A percentile compares a stretch with the other conserved stretches of the same genome.
Evolutionary conservation across 2,329 filamentous ascomycete genomes (phyloP).

Genomic region (Phialemoniopsis sp.): DNA sequence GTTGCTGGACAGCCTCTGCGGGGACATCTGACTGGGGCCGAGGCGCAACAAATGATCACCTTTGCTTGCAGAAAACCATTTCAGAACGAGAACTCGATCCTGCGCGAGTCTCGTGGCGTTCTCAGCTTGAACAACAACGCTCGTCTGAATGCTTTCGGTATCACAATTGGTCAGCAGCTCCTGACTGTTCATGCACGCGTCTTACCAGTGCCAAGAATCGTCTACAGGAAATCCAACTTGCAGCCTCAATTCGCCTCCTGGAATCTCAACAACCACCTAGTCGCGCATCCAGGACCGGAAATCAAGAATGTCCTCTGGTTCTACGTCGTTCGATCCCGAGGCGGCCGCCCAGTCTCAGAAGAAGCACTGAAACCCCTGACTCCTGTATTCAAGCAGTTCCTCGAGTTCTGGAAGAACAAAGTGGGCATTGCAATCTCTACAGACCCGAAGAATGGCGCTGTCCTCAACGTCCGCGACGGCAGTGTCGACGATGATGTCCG

Average conservation of each 20-base stretch:
- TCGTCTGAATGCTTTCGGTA: slow-evolving; percentile 54
- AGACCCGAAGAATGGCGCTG: too few species aligned
- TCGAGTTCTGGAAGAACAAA: slow-evolving; percentile 24
- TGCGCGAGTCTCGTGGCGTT: slow-evolving; percentile 47
- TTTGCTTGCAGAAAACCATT: slow-evolving; percentile 67
- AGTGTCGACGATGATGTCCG: too few species aligned
- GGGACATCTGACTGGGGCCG: slow-evolving; percentile 47
- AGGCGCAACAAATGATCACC: slow-evolving; percentile 68
- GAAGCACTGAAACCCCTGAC: too few species aligned
- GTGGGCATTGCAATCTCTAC: slow-evolving; percentile 31
- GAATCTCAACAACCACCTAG: slow-evolving; percentile 61
- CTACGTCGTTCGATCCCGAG: too few species aligned
- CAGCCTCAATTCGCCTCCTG: too few species aligned
- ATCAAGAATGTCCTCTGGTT: slow-evolving; percentile 49
- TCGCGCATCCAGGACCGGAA: slow-evolving; percentile 41
- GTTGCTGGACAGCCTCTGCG: slow-evolving; percentile 60
- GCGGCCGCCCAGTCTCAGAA: too few species aligned
- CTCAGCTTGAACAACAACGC: slow-evolving; percentile 52
- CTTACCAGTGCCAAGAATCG: slow-evolving; percentile 54
- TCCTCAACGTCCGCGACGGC: too few species aligned
- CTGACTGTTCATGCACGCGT: slow-evolving; percentile 72
- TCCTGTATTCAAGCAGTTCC: slow-evolving; percentile 31
- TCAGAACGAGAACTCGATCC: slow-evolving; percentile 64
- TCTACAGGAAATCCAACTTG: slow-evolving; percentile 57
- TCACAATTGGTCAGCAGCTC: slow-evolving; percentile 56